A percentile compares a stretch with the other conserved stretches of the same genome.
These are phyloP conservation scores for Zygosaccharomyces sapae DNA, from an alignment of 1,139 yeast genomes.

Conservation along the genomic window DNA sequence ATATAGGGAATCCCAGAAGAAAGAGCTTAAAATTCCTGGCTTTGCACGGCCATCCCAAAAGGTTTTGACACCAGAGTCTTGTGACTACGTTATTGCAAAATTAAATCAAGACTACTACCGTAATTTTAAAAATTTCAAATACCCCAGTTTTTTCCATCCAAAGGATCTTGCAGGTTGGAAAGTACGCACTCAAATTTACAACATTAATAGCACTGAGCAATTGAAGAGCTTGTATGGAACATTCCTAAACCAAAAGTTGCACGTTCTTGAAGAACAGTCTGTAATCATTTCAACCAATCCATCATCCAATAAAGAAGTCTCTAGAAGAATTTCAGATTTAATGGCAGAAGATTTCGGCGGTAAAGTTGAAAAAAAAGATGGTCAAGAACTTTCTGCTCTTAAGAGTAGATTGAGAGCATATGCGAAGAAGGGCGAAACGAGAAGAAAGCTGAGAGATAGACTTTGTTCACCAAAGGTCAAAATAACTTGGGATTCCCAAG, in stretches of 20 bases:
- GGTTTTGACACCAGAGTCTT: conserved; percentile 20
- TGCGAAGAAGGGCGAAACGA: conserved; percentile 36
- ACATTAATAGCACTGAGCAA: conserved; percentile 13
- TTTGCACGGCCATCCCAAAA: conserved; percentile 16
- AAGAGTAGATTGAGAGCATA: conserved; percentile 40
- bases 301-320: conserved; percentile 8
- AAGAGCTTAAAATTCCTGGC: conserved; percentile 15
- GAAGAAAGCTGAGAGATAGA: conserved; percentile 10
- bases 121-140: conserved; percentile 20
- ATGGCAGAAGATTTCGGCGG: conserved; percentile 8
- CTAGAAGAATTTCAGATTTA: conserved; percentile 11
- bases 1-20: conserved; percentile 14
- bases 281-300: conserved; percentile 15
- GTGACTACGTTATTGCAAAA: conserved; percentile 21
- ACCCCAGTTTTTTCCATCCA: conserved; percentile 29
- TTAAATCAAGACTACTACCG: conserved; percentile 19
- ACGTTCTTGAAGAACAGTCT: conserved; percentile 21
- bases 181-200: conserved; percentile 16
- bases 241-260: conserved; percentile 23
- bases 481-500: conserved; percentile 6
- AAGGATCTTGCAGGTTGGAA: conserved; percentile 32
- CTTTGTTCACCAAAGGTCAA: not conserved
- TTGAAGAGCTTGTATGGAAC: conserved; percentile 19
- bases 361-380: conserved; percentile 17
- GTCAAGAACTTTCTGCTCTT: conserved; percentile 30